A percentile compares a stretch with the other conserved stretches of the same genome.
Conservation (phyloP, 495 filamentous ascomycete species). For the Cladorrhinum samala region DNA sequence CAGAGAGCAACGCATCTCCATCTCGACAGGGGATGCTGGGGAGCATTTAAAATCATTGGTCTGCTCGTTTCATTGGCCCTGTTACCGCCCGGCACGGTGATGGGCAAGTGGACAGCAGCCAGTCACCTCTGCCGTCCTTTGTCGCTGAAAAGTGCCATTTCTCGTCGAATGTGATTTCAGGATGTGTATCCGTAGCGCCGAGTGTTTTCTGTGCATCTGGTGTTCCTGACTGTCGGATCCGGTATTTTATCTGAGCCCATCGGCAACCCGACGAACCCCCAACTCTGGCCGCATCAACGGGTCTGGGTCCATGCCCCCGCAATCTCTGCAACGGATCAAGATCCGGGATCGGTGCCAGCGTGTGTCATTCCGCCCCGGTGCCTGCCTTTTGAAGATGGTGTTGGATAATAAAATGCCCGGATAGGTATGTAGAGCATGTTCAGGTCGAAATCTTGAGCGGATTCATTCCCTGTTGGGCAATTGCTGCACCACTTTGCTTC, state of each 20-base stretch:
- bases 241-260: neutral
- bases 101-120: conserved; percentile 14
- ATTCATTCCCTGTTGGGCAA: no score
- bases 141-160: conserved; percentile 5
- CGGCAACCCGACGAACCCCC: neutral
- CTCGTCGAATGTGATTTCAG: neutral
- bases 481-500: no score
- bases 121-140: conserved; percentile 1
- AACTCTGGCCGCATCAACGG: neutral
- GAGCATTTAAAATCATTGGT: conserved; percentile 13
- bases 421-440: no score
- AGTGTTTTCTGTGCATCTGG: neutral
- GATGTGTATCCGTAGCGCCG: neutral
- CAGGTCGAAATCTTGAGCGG: no score
- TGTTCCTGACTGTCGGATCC: neutral
- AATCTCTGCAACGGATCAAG: conserved; percentile 7
- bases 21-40: conserved; percentile 19
- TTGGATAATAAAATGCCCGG: no score
- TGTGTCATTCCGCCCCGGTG: neutral
- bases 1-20: conserved; percentile 1
- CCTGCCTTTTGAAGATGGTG: neutral
- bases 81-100: conserved; percentile 41
- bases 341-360: neutral
- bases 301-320: conserved; percentile 1
- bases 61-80: conserved; percentile 33